These are phyloP conservation scores for Quaeritorhiza haematococci DNA, from an alignment of 371 early-diverging fungal genomes.

Conservation along the genomic window DNA sequence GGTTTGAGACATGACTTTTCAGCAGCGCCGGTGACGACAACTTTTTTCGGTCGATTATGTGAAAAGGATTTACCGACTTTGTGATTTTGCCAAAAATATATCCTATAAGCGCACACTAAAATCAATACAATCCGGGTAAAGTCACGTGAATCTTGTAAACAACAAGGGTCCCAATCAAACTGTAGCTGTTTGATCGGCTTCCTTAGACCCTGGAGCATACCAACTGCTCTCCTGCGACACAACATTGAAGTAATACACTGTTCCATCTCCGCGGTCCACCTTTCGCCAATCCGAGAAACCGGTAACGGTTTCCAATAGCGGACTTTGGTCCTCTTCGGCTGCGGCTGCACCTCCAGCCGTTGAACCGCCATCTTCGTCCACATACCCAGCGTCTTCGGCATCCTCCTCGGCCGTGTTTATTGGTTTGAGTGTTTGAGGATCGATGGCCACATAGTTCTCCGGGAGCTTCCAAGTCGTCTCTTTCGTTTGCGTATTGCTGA, in stretches of 20 bases:
- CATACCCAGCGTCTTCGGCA: not conserved
- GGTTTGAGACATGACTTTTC: too few relatives aligned
- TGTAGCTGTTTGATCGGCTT: too few relatives aligned
- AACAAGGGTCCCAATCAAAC: too few relatives aligned
- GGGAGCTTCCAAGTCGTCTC: slow-evolving; percentile 39
- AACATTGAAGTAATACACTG: slow-evolving; percentile 33
- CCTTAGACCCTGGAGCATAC: slow-evolving; percentile 18
- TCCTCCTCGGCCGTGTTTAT: not conserved
- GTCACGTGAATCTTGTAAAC: too few relatives aligned
- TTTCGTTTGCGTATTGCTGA: slow-evolving; percentile 27
- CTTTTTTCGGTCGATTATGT: too few relatives aligned
- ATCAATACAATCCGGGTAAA: too few relatives aligned
- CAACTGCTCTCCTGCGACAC: slow-evolving; percentile 33
- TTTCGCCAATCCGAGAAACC: slow-evolving; percentile 37
- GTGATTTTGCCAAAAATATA: too few relatives aligned
- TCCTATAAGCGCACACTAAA: too few relatives aligned
- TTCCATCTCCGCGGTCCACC: slow-evolving; percentile 26
- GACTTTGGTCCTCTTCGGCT: slow-evolving; percentile 1
- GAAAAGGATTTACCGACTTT: too few relatives aligned
- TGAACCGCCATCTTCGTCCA: not conserved
- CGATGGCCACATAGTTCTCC: slow-evolving; percentile 16
- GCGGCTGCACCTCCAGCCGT: not conserved
- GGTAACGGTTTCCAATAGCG: slow-evolving; percentile 15
- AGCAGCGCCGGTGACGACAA: too few relatives aligned
- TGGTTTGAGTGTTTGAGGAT: slow-evolving; percentile 24